Percentiles rank a stretch among this genome's conserved stretches.
Evolutionary conservation across 2,329 filamentous ascomycete species (phyloP).

Genomic region (Dissoconium aciculare): DNA sequence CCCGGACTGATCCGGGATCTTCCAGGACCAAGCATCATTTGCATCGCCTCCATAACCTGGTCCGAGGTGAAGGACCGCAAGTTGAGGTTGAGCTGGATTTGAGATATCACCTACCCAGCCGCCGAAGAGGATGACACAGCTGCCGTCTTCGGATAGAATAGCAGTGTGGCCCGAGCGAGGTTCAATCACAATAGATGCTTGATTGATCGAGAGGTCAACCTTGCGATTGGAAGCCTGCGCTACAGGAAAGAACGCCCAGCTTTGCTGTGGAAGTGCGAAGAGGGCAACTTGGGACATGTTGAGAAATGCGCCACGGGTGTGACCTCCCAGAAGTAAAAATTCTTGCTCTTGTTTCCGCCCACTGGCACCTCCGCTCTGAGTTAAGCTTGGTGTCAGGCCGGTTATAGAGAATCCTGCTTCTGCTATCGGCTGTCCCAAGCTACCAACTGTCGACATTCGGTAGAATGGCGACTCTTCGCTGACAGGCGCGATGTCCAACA

Average conservation of each 20-base stretch:
- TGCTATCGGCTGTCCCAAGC: conserved; percentile 52
- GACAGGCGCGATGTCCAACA: conserved; percentile 51
- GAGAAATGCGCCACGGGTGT: conserved; percentile 70
- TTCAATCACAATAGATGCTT: conserved; percentile 41
- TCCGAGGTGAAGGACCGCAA: conserved; percentile 62
- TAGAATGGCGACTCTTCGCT: conserved; percentile 27
- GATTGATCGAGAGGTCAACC: conserved; percentile 42
- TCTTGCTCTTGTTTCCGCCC: conserved; percentile 54
- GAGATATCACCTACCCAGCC: conserved; percentile 80
- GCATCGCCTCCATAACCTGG: conserved; percentile 49
- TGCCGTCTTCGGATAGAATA: conserved; percentile 64
- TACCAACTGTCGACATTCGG: conserved; percentile 33
- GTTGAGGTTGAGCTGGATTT: conserved; percentile 64
- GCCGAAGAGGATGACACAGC: conserved; percentile 62
- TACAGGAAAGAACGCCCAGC: conserved; percentile 70
- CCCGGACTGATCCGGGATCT: conserved; percentile 39
- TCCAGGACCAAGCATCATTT: conserved; percentile 50
- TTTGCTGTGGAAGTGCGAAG: conserved; percentile 72
- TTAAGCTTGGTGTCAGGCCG: conserved; percentile 52
- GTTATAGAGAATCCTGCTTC: conserved; percentile 83
- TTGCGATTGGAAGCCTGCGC: conserved; percentile 29
- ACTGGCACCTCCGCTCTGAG: conserved; percentile 44
- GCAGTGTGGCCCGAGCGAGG: conserved; percentile 82
- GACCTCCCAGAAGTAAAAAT: conserved; percentile 72
- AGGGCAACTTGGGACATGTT: conserved; percentile 87